Evolutionary conservation across 768 basidiomycete genomes (phyloP), one percentile per base, ranked within the genome.

Genomic region (Termitomyces sp.): DNA sequence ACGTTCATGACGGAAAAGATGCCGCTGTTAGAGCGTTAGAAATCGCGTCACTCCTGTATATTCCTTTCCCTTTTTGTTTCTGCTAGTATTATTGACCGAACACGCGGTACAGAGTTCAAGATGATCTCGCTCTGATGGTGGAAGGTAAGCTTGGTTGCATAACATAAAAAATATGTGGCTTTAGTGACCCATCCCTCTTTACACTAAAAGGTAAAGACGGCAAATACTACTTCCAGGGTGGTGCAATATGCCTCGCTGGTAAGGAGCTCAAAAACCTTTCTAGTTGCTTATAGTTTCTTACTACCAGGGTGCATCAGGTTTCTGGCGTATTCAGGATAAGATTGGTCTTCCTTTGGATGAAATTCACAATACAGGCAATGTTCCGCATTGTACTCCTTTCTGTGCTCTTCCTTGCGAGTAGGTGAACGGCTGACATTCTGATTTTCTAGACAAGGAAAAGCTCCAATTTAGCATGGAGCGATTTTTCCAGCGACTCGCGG

Each of bases 251-350:
- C 55, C 75, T 86, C n/a, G 72, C 85, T 58, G 88, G 86, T 82
- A 45, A 57, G n/a, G n/a, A n/a, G 76, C 64, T 12, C 23, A 12
- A 25, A 25, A 16, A 13, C n/a, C 2, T 41, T 0, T 20, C 23
- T 9, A 45, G 15, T 15, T 25, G 29, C 20, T 23, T 25, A 12
- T 33, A 25, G n/a, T 22, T 16, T 22, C 42, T 36, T n/a, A 44
- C 16, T 13, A n/a, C n/a, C n/a, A 15, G 33, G n/a, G n/a, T 35
- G 20, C 23, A 27, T 57, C 62, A 88, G 89, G 89, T 22, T 85
- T 82, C 57, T 91, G 89, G 90, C 77, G 88, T 16, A 75, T 91
- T 70, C 66, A 78, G 58, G 88, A 91, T 69, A 91, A 91, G 71
- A 80, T 88, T 51, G 91, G 89, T 7, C 72, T 84, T 61, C 74